Conservation (phyloP, 2,329 filamentous ascomycete species). For the Cladobotryum protrusum region DNA sequence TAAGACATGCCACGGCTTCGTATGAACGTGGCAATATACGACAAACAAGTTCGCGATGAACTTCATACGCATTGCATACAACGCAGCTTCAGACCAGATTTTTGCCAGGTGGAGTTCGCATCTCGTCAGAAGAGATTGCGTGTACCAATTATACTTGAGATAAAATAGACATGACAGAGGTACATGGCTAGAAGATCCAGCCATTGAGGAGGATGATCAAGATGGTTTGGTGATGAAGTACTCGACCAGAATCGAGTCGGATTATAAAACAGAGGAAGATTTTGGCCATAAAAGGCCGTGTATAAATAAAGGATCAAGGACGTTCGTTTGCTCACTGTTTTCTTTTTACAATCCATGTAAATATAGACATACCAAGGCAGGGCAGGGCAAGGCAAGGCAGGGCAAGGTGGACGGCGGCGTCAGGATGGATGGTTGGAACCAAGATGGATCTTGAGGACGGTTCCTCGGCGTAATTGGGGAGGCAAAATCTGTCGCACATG, state of each 20-base stretch:
- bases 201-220: background rate
- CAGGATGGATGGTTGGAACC: conserved; percentile 14
- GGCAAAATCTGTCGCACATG: conserved; percentile 21
- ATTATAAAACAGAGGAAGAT: background rate
- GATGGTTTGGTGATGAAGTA: background rate
- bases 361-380: conserved; percentile 16
- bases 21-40: too few relatives aligned
- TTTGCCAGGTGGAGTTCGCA: conserved; percentile 13
- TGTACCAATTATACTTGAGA: conserved; percentile 26
- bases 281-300: background rate
- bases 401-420: conserved; percentile 10
- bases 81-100: conserved; percentile 4
- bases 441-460: conserved; percentile 17
- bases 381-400: conserved; percentile 10
- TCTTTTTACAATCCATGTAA: conserved; percentile 17
- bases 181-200: conserved; percentile 21
- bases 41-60: background rate
- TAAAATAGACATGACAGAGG: conserved; percentile 23
- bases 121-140: conserved; percentile 22
- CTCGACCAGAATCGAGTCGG: background rate
- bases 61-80: background rate
- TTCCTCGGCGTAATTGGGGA: conserved; percentile 14
- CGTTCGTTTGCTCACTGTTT: conserved; percentile 5
- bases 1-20: too few relatives aligned
- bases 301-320: conserved; percentile 6